A percentile compares a stretch with the other conserved stretches of the same genome.
Conservation (phyloP, 345 rosid species). For the Clausena lansium region DNA sequence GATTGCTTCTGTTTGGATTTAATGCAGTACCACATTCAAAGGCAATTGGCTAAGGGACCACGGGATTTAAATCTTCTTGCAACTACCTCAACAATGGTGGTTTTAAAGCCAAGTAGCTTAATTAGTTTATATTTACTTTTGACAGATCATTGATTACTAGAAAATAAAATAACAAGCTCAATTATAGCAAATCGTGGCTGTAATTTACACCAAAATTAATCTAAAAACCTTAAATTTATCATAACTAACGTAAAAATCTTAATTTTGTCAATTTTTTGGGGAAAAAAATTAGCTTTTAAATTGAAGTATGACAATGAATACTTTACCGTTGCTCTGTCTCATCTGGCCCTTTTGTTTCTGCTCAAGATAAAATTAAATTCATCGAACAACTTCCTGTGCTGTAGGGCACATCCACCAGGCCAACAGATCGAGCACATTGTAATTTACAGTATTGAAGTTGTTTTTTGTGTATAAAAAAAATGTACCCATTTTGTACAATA, state of each 20-base stretch:
- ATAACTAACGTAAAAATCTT: too few species aligned
- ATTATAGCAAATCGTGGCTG: too few species aligned
- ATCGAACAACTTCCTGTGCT: conserved; percentile 21
- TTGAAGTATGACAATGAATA: not conserved
- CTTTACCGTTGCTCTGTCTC: conserved; percentile 45
- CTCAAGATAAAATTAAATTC: conserved; percentile 12
- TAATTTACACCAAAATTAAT: not conserved
- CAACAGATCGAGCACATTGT: conserved; percentile 10
- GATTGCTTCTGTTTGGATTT: not conserved
- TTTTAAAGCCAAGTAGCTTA: not conserved
- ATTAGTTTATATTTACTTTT: not conserved
- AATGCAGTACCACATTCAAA: not conserved
- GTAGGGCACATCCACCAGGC: conserved; percentile 21
- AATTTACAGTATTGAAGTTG: not conserved
- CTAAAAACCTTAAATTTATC: not conserved
- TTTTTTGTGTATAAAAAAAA: not conserved
- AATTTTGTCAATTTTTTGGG: too few species aligned
- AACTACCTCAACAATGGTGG: conserved; percentile 12
- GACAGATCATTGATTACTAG: not conserved
- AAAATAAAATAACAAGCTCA: too few species aligned
- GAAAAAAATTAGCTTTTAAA: too few species aligned
- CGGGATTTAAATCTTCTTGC: conserved; percentile 12
- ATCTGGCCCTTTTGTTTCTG: not conserved
- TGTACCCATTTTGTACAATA: not conserved
- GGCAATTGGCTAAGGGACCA: conserved; percentile 20